Conservation (phyloP, 2,329 filamentous ascomycete species). For the Botrytis paeoniae region DNA sequence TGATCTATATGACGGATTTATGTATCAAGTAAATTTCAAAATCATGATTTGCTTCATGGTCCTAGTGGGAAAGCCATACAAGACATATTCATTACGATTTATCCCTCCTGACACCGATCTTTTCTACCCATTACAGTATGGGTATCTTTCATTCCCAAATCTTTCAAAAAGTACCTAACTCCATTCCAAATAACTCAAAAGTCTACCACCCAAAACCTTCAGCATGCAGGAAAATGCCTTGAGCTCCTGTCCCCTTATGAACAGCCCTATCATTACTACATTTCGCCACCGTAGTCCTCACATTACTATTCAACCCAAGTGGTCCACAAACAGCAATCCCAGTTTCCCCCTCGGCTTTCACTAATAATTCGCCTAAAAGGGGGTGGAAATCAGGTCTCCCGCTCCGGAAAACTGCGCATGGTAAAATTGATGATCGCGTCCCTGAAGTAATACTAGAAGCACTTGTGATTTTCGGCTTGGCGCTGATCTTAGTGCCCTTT, state of each 20-base stretch:
- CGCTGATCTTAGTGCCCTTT: conserved; percentile 15
- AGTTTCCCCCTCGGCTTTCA: conserved; percentile 59
- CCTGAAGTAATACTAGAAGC: conserved; percentile 30
- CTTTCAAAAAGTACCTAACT: background rate
- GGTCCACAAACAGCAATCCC: conserved; percentile 60
- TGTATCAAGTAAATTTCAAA: background rate
- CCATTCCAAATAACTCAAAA: background rate
- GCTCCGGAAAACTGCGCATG: conserved; percentile 15
- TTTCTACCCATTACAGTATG: background rate
- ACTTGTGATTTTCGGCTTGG: conserved; percentile 10
- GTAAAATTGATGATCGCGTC: conserved; percentile 31
- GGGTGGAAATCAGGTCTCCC: conserved; percentile 50
- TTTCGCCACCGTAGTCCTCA: conserved; percentile 53
- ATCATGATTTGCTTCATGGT: background rate
- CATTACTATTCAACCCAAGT: conserved; percentile 50
- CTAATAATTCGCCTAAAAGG: conserved; percentile 52
- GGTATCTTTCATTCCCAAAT: background rate
- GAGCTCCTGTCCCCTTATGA: conserved; percentile 62
- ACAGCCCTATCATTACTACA: conserved; percentile 60
- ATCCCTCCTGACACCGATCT: background rate
- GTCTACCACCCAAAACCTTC: conserved; percentile 56
- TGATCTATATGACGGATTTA: background rate
- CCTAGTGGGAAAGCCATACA: background rate
- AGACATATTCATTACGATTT: background rate
- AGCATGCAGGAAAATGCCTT: conserved; percentile 59